These are phyloP conservation scores for Lactarius evosmus DNA, from an alignment of 768 basidiomycete genomes.

Conservation along the genomic window DNA sequence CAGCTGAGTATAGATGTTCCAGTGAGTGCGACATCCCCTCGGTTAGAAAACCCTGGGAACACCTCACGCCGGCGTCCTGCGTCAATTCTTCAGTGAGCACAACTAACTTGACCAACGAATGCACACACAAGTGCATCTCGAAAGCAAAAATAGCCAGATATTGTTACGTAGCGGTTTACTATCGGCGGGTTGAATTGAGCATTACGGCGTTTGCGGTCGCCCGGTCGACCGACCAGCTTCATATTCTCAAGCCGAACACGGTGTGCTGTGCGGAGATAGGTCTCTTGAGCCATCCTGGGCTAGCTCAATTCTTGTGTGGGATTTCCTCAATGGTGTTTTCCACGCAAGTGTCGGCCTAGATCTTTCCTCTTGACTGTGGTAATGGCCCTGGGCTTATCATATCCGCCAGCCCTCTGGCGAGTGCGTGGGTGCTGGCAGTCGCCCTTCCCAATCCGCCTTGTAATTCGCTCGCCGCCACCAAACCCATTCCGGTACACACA, in stretches of 20 bases:
- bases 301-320: too few species aligned
- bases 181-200: not conserved
- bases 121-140: too few species aligned
- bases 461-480: conserved; percentile 68
- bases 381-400: not conserved
- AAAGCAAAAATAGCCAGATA: too few species aligned
- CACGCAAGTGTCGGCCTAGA: conserved; percentile 1
- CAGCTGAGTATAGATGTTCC: too few species aligned
- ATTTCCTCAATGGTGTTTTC: not conserved
- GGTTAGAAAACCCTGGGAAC: not conserved
- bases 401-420: not conserved
- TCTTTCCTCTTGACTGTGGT: not conserved
- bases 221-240: not conserved
- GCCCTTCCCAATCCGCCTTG: conserved; percentile 55
- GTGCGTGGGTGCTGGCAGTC: not conserved
- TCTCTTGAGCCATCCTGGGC: too few species aligned
- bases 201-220: not conserved
- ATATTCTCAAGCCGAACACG: too few species aligned
- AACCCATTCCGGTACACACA: not conserved
- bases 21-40: not conserved
- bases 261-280: too few species aligned
- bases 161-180: too few species aligned
- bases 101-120: too few species aligned
- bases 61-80: not conserved
- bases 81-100: too few species aligned